Percentiles rank a stretch among this genome's conserved stretches.
phyloP scores from a whole-genome alignment of 1,139 yeast species.

The Taphrina sp. region DNA sequence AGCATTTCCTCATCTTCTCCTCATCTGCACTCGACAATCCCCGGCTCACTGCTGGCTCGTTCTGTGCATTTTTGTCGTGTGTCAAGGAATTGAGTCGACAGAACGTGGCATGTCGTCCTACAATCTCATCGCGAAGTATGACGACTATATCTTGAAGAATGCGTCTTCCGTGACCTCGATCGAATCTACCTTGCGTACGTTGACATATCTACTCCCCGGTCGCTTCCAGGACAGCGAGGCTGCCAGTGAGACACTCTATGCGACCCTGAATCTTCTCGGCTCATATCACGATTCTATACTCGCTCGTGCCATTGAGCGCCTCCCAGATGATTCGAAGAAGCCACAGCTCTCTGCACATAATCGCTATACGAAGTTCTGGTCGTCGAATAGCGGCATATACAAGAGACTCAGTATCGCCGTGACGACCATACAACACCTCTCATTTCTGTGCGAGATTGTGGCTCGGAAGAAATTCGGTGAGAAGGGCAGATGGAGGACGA shows the following conservation, averaged over 20 bases:
- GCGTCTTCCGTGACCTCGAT: constrained; percentile 47
- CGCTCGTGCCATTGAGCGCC: constrained; percentile 42
- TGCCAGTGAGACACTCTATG: constrained; percentile 44
- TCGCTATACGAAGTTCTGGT: constrained; percentile 43
- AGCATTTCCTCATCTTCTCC: too few species aligned
- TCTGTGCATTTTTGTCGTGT: neutral
- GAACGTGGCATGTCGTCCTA: neutral
- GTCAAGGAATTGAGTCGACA: neutral
- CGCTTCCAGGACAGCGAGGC: constrained; percentile 48
- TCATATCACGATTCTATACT: constrained; percentile 47
- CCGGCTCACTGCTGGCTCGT: too few species aligned
- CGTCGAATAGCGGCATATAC: constrained; percentile 41
- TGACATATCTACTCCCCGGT: constrained; percentile 48
- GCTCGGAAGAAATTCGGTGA: constrained; percentile 42
- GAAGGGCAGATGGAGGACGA: constrained; percentile 42
- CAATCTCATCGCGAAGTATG: constrained; percentile 34
- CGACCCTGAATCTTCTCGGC: constrained; percentile 45
- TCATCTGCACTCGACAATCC: too few species aligned
- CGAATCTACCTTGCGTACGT: constrained; percentile 45
- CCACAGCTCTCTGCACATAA: constrained; percentile 43
- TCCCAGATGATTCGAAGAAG: constrained; percentile 31
- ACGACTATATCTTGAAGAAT: constrained; percentile 43
- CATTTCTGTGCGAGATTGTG: constrained; percentile 47
- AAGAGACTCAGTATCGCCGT: constrained; percentile 42
- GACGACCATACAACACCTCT: constrained; percentile 45